These are phyloP conservation scores for Panus rudis DNA, from an alignment of 768 basidiomycete genomes.

Conservation along the genomic window DNA sequence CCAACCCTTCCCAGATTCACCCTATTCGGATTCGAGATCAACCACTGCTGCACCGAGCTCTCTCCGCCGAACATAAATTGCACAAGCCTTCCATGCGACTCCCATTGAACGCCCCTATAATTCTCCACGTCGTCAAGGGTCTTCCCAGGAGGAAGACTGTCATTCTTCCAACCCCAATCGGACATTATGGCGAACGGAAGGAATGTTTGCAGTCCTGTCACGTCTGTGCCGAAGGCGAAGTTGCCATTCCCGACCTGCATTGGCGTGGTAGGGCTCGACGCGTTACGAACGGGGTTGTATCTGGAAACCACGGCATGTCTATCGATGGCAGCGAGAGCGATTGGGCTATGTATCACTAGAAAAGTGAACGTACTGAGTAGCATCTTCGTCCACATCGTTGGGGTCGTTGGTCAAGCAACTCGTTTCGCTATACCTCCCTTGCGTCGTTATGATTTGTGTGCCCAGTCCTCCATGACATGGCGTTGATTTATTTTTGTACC, in stretches of 20 bases:
- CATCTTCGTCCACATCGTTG: slow-evolving; percentile 1
- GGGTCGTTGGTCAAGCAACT: too few species aligned
- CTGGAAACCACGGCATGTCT: slow-evolving; percentile 38
- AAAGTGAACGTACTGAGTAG: not conserved
- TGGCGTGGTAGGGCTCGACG: slow-evolving; percentile 39
- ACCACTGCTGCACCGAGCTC: slow-evolving; percentile 41
- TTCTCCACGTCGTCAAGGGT: slow-evolving; percentile 37
- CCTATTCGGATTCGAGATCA: slow-evolving; percentile 51
- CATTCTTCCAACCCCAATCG: slow-evolving; percentile 59
- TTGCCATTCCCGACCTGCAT: slow-evolving; percentile 59
- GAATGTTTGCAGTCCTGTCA: slow-evolving; percentile 54
- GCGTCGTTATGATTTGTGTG: too few species aligned
- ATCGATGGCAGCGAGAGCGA: slow-evolving; percentile 35
- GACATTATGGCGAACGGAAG: slow-evolving; percentile 49
- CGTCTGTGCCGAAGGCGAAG: slow-evolving; percentile 53
- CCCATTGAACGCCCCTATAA: slow-evolving; percentile 44
- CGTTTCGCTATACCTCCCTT: too few species aligned
- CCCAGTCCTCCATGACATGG: too few species aligned
- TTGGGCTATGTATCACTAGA: slow-evolving; percentile 1
- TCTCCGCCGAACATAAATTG: slow-evolving; percentile 46
- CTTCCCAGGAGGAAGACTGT: slow-evolving; percentile 38
- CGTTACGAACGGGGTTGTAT: slow-evolving; percentile 45
- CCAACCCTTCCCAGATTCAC: slow-evolving; percentile 49
- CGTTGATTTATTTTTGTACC: too few species aligned
- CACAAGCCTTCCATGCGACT: slow-evolving; percentile 42